Percentiles rank a stretch among this genome's conserved stretches.
Evolutionary conservation across 371 early-diverging fungal genomes (phyloP).

Genomic region (Coemansia sp.): DNA sequence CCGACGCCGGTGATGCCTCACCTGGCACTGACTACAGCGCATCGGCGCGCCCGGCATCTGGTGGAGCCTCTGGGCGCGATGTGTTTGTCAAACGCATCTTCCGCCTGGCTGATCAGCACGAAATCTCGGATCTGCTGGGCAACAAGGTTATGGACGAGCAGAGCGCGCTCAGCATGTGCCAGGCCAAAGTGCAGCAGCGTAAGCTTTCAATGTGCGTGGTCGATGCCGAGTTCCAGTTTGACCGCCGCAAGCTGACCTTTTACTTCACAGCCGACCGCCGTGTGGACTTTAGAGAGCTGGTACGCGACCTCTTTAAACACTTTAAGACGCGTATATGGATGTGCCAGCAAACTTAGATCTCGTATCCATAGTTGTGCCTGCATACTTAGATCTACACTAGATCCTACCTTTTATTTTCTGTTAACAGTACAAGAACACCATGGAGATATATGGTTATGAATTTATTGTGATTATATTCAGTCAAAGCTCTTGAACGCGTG

Average conservation of each 20-base stretch:
- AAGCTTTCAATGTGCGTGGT: slow-evolving; percentile 91
- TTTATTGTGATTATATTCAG: no score
- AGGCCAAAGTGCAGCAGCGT: slow-evolving; percentile 79
- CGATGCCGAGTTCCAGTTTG: slow-evolving; percentile 98
- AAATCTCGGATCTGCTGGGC: slow-evolving; percentile 64
- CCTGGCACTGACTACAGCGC: not conserved
- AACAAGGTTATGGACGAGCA: slow-evolving; percentile 83
- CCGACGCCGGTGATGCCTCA: not conserved
- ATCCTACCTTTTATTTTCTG: not conserved
- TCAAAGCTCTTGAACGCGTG: no score
- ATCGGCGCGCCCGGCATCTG: not conserved
- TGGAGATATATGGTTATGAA: no score
- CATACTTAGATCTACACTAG: not conserved
- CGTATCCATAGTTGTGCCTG: not conserved
- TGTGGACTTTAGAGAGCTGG: slow-evolving; percentile 98
- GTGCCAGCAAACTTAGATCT: slow-evolving; percentile 32
- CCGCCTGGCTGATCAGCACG: slow-evolving; percentile 75
- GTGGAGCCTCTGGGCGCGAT: slow-evolving; percentile 60
- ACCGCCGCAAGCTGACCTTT: slow-evolving; percentile 93
- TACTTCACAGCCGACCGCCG: slow-evolving; percentile 92
- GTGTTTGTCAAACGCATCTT: slow-evolving; percentile 84
- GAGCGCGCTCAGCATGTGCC: slow-evolving; percentile 82
- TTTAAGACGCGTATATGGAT: slow-evolving; percentile 99
- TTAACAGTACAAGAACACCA: no score
- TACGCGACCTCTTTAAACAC: slow-evolving; percentile 96